phyloP scores from a whole-genome alignment of 2,329 filamentous ascomycete species.

The Ophiostoma piceae region DNA sequence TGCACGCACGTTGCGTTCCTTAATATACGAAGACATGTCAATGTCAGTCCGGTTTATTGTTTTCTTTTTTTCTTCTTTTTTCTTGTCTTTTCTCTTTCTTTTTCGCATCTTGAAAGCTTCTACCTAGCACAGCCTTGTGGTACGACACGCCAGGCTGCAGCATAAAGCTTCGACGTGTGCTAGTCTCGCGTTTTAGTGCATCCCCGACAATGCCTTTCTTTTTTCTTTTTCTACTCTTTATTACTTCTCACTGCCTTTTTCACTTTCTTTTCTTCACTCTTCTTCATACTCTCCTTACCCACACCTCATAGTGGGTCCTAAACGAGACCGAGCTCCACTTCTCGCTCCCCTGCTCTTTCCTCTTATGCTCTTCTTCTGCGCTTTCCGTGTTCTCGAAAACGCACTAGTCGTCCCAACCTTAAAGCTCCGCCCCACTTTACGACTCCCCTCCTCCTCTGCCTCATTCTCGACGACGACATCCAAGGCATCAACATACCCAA shows the following conservation, averaged over 20 bases:
- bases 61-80: background rate
- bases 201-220: background rate
- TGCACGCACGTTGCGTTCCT: background rate
- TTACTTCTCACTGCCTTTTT: background rate
- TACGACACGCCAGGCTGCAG: slow-evolving; percentile 7
- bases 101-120: background rate
- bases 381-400: background rate
- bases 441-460: background rate
- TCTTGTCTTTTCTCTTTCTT: background rate
- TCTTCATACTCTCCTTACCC: background rate
- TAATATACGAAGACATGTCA: background rate
- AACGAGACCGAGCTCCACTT: slow-evolving; percentile 10
- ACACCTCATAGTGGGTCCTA: background rate
- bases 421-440: background rate
- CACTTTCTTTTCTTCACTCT: background rate
- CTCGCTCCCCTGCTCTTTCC: background rate
- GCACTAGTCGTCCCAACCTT: background rate
- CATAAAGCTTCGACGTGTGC: background rate
- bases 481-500: slow-evolving; percentile 12
- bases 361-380: background rate
- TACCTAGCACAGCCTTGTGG: background rate
- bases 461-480: background rate
- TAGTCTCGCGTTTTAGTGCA: background rate
- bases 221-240: background rate
- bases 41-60: background rate